phyloP scores from a whole-genome alignment of 108 stramenopile species.

The Poteriospumella lacustris region DNA sequence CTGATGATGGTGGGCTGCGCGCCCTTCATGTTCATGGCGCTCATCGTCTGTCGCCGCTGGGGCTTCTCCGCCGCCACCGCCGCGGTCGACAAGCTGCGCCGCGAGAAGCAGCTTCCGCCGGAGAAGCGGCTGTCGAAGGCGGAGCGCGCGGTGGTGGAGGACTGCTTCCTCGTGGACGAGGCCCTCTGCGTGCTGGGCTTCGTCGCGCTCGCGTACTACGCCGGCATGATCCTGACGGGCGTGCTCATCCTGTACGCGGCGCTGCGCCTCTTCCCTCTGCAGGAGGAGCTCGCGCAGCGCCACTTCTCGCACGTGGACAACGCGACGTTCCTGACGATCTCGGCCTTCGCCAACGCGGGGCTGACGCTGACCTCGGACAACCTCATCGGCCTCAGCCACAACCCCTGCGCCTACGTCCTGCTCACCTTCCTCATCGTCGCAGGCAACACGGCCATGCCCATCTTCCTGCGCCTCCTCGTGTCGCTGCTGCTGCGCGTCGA shows the following conservation, averaged over 20 bases:
- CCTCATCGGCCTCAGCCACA: background rate
- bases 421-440: background rate
- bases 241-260: background rate
- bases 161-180: background rate
- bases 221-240: background rate
- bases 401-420: background rate
- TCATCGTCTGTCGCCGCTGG: background rate
- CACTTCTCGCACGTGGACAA: background rate
- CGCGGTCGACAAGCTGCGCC: background rate
- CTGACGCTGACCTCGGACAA: slow-evolving; percentile 58
- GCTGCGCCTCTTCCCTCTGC: background rate
- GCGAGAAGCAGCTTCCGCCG: background rate
- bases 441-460: background rate
- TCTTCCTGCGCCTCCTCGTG: background rate
- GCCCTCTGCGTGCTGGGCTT: slow-evolving; percentile 38
- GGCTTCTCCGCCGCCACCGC: background rate
- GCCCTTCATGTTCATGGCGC: background rate
- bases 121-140: background rate
- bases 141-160: background rate
- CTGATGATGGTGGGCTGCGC: background rate
- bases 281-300: background rate
- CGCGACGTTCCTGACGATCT: background rate
- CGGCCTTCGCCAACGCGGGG: background rate
- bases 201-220: slow-evolving; percentile 43
- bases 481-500: background rate